Percentiles rank a stretch among this genome's conserved stretches.
phyloP scores from a whole-genome alignment of 768 basidiomycete species.

The Tricholoma matsutake region DNA sequence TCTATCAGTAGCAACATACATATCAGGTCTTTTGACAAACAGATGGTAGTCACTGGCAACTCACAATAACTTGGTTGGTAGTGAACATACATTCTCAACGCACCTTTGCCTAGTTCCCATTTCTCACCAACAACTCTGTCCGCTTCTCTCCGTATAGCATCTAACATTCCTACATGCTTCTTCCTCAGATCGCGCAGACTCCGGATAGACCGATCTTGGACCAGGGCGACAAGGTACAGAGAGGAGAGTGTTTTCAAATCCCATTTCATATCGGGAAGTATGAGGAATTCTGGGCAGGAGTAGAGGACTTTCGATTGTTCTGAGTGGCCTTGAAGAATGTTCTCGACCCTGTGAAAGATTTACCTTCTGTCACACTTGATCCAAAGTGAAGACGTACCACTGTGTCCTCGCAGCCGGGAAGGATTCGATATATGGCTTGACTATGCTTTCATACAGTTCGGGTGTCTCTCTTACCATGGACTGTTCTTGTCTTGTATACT shows the following conservation, averaged over 20 bases:
- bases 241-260: slow-evolving; percentile 71
- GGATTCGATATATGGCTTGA: slow-evolving; percentile 73
- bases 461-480: slow-evolving; percentile 84
- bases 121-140: slow-evolving; percentile 48
- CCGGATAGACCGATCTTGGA: slow-evolving; percentile 54
- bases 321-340: slow-evolving; percentile 73
- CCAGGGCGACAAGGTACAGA: slow-evolving; percentile 84
- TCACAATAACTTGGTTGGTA: slow-evolving; percentile 96
- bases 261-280: slow-evolving; percentile 98
- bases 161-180: slow-evolving; percentile 64
- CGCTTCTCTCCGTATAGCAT: slow-evolving; percentile 58
- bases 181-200: slow-evolving; percentile 74
- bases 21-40: background rate
- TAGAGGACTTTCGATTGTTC: slow-evolving; percentile 74
- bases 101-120: slow-evolving; percentile 63
- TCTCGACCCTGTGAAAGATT: slow-evolving; percentile 64
- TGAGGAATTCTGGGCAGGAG: slow-evolving; percentile 61
- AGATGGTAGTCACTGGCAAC: slow-evolving; percentile 22
- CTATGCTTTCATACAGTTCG: slow-evolving; percentile 63
- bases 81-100: slow-evolving; percentile 81
- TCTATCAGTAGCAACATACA: slow-evolving; percentile 42
- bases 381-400: slow-evolving; percentile 50
- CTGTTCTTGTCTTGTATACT: slow-evolving; percentile 77
- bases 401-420: slow-evolving; percentile 76
- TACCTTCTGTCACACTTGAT: background rate